Evolutionary conservation across 371 early-diverging fungal species (phyloP), one percentile per base, ranked within the genome.

Genomic region (Mortierella sp.): DNA sequence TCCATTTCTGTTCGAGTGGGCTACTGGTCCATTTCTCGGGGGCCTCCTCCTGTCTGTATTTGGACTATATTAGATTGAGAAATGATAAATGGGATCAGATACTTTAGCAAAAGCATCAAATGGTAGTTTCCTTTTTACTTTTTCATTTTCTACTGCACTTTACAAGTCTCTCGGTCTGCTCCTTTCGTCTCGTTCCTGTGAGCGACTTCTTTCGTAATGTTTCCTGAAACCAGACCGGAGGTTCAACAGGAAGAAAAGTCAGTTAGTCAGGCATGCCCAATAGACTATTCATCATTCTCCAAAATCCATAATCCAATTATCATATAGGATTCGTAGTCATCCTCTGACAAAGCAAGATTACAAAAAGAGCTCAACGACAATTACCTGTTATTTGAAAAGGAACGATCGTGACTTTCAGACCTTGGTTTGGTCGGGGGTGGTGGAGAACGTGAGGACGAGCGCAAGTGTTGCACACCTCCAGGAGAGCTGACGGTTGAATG

Each of bases 401-500:
- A 70, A 19, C 81, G 70, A 22, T 80, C 81, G 32, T 75, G 81
- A 42, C 81, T 80, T 43, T 80, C 81, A 19, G 81, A 80, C 60
- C 81, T 70, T 37, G 75, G 81, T 57, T 75, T 80, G 19, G 55
- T 62, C 1, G 79, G 70, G 1, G 78, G 78, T 13, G 76, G 76
- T 19, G 81, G 75, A 8, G 81, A 75, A 15, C 81, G 71, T 22
- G 81, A 80, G 62, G 75, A 70, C 7, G 71, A 70, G 32, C 75
- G 71, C 15, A 73, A 22, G 53, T 68, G 68, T 55, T 80, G 75
- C 8, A 73, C 64, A 29, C 75, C 71, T n/a, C 81, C 81, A 19
- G 81, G 81, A 3, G 81, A 80, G 51, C 81, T 80, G 75, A 71
- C 81, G 6, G 81, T 75, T 0, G 81, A 80, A 61, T 80, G 81